Evolutionary conservation across 2,329 filamentous ascomycete genomes (phyloP).

Genomic region (Penicillium sp.): DNA sequence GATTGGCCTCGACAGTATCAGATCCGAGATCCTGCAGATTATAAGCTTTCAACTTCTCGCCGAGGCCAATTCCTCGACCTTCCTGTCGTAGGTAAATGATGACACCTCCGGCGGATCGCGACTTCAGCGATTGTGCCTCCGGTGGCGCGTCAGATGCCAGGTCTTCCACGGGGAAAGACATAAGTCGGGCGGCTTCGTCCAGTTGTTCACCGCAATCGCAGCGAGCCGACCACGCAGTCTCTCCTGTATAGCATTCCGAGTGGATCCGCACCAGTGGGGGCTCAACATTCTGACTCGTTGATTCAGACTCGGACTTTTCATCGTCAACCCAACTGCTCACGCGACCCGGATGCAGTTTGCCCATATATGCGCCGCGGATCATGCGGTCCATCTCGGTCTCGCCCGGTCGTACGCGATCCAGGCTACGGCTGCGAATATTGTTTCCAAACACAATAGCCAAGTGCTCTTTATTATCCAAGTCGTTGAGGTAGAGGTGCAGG

Average conservation of each 20-base stretch:
- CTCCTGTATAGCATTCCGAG: slow-evolving; percentile 96
- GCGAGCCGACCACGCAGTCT: slow-evolving; percentile 96
- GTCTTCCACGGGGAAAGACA: slow-evolving; percentile 64
- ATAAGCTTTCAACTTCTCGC: slow-evolving; percentile 96
- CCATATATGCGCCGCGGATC: slow-evolving; percentile 90
- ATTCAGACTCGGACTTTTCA: slow-evolving; percentile 20
- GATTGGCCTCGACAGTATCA: slow-evolving; percentile 96
- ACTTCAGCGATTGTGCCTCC: slow-evolving; percentile 37
- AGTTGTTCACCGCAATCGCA: slow-evolving; percentile 98
- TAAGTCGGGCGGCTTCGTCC: slow-evolving; percentile 90
- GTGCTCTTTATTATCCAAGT: slow-evolving; percentile 92
- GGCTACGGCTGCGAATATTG: slow-evolving; percentile 70
- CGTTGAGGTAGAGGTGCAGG: slow-evolving; percentile 90
- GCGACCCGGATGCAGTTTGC: slow-evolving; percentile 80
- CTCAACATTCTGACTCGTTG: slow-evolving; percentile 23
- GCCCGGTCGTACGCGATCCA: slow-evolving; percentile 45
- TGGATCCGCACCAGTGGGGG: slow-evolving; percentile 89
- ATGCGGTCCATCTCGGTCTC: slow-evolving; percentile 65
- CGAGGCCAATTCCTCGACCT: slow-evolving; percentile 89
- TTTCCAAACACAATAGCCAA: slow-evolving; percentile 94
- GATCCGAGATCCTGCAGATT: slow-evolving; percentile 94
- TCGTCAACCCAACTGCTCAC: slow-evolving; percentile 68
- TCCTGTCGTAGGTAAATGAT: slow-evolving; percentile 96
- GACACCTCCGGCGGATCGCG: slow-evolving; percentile 70
- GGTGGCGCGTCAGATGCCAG: slow-evolving; percentile 29